Percentiles rank a stretch among this genome's conserved stretches.
These are phyloP conservation scores for Pseudogymnoascus sp. DNA, from an alignment of 2,329 filamentous ascomycete species.

Conservation along the genomic window DNA sequence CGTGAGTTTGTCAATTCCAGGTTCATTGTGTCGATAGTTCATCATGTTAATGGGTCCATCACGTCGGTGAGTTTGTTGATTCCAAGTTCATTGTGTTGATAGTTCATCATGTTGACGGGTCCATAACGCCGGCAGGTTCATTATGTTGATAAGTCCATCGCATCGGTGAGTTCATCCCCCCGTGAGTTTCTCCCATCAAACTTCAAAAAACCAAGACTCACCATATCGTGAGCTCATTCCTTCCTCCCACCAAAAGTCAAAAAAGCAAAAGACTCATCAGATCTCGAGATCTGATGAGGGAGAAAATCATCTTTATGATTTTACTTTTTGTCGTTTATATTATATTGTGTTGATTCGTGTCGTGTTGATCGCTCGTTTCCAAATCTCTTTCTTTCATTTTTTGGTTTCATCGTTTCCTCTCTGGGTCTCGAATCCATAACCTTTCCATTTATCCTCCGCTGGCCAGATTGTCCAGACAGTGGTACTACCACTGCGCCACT, in stretches of 20 bases:
- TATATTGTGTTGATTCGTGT: too few relatives aligned
- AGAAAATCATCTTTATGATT: background rate
- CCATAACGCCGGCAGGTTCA: background rate
- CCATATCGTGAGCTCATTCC: too few relatives aligned
- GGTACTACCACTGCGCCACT: slow-evolving; percentile 6
- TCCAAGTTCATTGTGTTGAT: background rate
- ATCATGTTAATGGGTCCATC: background rate
- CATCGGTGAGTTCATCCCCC: background rate
- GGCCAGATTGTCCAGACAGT: slow-evolving; percentile 7
- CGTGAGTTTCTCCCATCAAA: background rate
- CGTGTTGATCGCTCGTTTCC: background rate
- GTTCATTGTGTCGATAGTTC: background rate
- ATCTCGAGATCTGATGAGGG: background rate
- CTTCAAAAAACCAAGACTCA: background rate
- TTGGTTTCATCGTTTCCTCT: background rate
- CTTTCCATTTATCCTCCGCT: background rate
- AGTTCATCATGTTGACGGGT: background rate
- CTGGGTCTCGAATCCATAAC: background rate
- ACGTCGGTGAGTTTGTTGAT: background rate
- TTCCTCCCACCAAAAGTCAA: background rate
- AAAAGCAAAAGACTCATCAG: background rate
- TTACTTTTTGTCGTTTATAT: background rate
- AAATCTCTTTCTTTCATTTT: background rate
- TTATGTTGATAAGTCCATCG: background rate
- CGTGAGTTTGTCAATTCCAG: too few relatives aligned